These are phyloP conservation scores for Juglanconis oblonga DNA, from an alignment of 2,329 filamentous ascomycete species.

Conservation along the genomic window DNA sequence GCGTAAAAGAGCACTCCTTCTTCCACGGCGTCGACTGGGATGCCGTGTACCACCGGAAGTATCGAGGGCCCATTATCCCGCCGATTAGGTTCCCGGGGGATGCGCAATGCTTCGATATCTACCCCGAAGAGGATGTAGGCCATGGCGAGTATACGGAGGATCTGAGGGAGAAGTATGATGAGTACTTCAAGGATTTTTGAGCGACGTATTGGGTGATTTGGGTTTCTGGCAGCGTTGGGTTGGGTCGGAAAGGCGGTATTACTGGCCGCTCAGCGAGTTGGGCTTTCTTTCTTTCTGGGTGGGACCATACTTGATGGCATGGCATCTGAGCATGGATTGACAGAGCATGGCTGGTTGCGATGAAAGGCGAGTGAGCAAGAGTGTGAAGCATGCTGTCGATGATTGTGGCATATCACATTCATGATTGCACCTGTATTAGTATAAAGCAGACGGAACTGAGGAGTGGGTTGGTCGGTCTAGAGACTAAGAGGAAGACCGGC, in stretches of 20 bases:
- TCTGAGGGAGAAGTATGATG: conserved; percentile 66
- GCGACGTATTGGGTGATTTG: neutral
- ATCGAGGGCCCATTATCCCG: conserved; percentile 71
- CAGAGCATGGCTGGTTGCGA: neutral
- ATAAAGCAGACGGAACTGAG: neutral
- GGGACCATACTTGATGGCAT: neutral
- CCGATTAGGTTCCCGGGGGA: conserved; percentile 70
- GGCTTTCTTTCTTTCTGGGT: neutral
- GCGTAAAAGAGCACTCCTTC: conserved; percentile 74
- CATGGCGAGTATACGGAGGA: conserved; percentile 67
- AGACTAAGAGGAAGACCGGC: neutral
- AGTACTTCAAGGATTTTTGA: conserved; percentile 70
- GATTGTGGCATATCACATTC: neutral
- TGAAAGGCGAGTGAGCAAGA: neutral
- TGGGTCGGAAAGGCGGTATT: neutral
- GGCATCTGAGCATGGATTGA: neutral
- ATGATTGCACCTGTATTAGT: neutral
- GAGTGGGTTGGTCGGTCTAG: neutral
- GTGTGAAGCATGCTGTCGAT: neutral
- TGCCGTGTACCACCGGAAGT: conserved; percentile 61
- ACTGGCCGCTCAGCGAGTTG: neutral
- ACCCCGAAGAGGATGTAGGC: conserved; percentile 70
- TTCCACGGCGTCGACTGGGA: conserved; percentile 74
- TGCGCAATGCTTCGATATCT: conserved; percentile 77
- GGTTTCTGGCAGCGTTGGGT: too few species aligned